Base-by-base conservation (phyloP, 1,139 yeast species). In the Blastobotrys illinoisensis region DNA sequence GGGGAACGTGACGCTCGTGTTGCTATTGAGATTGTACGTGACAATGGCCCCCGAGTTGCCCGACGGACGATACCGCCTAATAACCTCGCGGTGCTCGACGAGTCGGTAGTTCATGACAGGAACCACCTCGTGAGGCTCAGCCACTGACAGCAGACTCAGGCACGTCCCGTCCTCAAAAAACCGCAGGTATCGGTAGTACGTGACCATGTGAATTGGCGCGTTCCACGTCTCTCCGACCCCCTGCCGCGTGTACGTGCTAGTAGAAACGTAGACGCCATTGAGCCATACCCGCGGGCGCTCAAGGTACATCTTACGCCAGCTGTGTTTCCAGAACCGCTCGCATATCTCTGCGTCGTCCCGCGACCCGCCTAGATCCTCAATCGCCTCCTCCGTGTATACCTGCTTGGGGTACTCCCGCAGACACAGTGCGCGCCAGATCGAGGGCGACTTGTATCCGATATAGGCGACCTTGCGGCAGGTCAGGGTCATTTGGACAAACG, bases 251-350 rank as follows among this genome's bases (percentile, higher is more conserved):
- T 89, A 91, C 59, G 88, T 86, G 53, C 93, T 86, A 11, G 86
- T 88, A 63, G 95, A 84, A 28, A 93, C 87, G 66, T 91, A 93
- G 44, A 90, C 79, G 1, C 99, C 99, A 51, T 81, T 75, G 67
- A 82, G 88, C 64, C 91, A 85, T 20, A 91, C 64, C 62, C 85
- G 85, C 0, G 98, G 97, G 40, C 88, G 69, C 47, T 77, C 70
- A 19, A 66, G 58, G 49, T 73, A 74, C 75, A 74, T 71, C 18
- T 56, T 56, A 32, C 70, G 64, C 76, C 76, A 75, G 28, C 69
- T 64, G 23, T 62, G 64, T 46, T 66, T 55, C 56, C 62, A 67
- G 28, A 56, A 48, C 32, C 48, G 48, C 40, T 46, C 48, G 13
- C 54, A 62, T 46, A 62, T 54, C 3, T 50, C 54, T 13, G 53